These are phyloP conservation scores for Thymus quinquecostatus DNA, from an alignment of 257 asterid species.

Conservation along the genomic window DNA sequence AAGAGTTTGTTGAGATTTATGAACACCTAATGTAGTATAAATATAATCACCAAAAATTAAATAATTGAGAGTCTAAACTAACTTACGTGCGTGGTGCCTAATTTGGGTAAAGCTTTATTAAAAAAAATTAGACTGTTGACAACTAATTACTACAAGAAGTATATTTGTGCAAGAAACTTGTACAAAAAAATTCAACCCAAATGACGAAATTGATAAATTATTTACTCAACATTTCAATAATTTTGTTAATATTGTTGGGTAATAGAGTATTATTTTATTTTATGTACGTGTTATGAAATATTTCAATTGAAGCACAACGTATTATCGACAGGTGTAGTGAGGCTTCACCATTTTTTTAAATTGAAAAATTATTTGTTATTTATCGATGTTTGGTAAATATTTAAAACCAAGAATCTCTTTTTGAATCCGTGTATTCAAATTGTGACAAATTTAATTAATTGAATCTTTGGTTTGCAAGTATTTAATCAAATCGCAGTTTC, in stretches of 20 bases:
- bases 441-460: too few species aligned
- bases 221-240: constrained; percentile 1
- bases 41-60: constrained; percentile 16
- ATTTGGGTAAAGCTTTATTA: constrained; percentile 41
- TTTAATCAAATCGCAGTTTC: neutral
- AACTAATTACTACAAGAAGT: constrained; percentile 48
- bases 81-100: constrained; percentile 51
- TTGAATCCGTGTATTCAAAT: too few species aligned
- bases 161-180: constrained; percentile 38
- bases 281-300: neutral
- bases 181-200: neutral
- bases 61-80: constrained; percentile 7
- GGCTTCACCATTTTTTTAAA: neutral
- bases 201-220: constrained; percentile 33
- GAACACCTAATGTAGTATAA: constrained; percentile 46
- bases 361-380: constrained; percentile 13
- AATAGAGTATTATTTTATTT: neutral
- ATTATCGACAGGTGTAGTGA: constrained; percentile 27
- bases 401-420: too few species aligned
- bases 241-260: neutral
- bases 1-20: constrained; percentile 56
- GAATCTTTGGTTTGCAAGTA: too few species aligned
- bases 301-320: neutral
- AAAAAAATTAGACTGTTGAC: constrained; percentile 38
- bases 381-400: constrained; percentile 3